Base-by-base conservation (phyloP, 2,329 filamentous ascomycete genomes). In the Epichloe hybrida region DNA sequence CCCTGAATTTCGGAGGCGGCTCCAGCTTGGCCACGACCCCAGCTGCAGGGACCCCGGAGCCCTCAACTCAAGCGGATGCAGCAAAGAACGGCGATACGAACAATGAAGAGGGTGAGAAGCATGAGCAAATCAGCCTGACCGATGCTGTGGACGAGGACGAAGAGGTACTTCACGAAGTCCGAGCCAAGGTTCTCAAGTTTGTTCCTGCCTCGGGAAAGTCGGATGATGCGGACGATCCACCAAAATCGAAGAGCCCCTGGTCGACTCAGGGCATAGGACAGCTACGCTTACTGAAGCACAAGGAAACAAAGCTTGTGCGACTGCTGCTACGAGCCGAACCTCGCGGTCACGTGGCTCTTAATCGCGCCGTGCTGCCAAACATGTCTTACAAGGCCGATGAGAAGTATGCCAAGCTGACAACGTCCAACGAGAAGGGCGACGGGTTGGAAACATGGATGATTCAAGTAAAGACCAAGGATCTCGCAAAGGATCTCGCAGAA, bases 251-350 rank as follows among this genome's bases (percentile, higher is more conserved):
- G 59, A 77, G 71, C 49, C 72, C 75, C 2, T 94, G 86, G 86
- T 70, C 74, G 34, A 80, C 76, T 0, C 79, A 84, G 63, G 88
- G 87, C 43, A 71, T 87, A 7, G 88, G 88, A 0, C 76, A 79
- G 11, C 69, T 90, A 49, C 82, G 85, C 39, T 63, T 95, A 13
- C 72, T 94, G 54, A 84, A 84, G 66, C 77, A 91, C 69, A 85
- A 86, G 63, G 73, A 75, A 15, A 86, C 81, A 0, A 79, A 77
- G 20, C 73, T 76, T 31, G 76, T 82, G 4, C 80, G 88, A 40
- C 69, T 93, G 44, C 68, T 94, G 20, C 69, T 90, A 54, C 80
- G 88, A 47, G 79, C 80, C n/a, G 84, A 89, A 56, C 86, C 86
- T 0, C 77, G 81, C 55, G 88, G 88, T 15, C 78, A 84, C 39